Conservation (phyloP, 306 rosid species). For the Biancaea sappan region DNA sequence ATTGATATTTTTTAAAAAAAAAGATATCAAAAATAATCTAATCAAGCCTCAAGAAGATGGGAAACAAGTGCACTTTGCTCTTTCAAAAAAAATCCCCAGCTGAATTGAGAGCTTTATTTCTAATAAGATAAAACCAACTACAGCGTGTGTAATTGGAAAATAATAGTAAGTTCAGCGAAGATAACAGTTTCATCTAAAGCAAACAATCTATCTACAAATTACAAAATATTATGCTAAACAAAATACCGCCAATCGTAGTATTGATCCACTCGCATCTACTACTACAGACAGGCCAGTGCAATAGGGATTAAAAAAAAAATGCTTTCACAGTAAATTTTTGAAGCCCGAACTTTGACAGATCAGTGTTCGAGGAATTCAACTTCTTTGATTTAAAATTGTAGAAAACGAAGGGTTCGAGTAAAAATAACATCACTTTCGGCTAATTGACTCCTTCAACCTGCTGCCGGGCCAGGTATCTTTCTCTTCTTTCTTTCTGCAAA, state of each 20-base stretch:
- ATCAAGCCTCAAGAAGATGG: no score
- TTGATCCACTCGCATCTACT: slow-evolving; percentile 34
- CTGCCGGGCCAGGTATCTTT: slow-evolving; percentile 90
- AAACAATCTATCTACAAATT: slow-evolving; percentile 49
- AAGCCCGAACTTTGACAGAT: slow-evolving; percentile 28
- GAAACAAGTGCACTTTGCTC: no score
- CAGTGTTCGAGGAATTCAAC: slow-evolving; percentile 36
- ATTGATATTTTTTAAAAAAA: no score
- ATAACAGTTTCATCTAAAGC: slow-evolving; percentile 26
- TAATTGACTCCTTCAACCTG: slow-evolving; percentile 80
- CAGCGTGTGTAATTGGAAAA: background rate
- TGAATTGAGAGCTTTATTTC: background rate
- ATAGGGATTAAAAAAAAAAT: background rate
- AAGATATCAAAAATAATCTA: no score
- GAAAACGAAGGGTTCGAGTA: slow-evolving; percentile 31
- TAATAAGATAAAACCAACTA: background rate
- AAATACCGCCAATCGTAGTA: slow-evolving; percentile 33
- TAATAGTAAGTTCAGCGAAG: background rate
- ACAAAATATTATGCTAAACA: slow-evolving; percentile 21
- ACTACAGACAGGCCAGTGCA: slow-evolving; percentile 24
- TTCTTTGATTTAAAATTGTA: slow-evolving; percentile 28
- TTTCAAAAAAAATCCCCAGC: background rate
- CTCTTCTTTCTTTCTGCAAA: slow-evolving; percentile 95
- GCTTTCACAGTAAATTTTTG: slow-evolving; percentile 34
- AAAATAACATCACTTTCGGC: slow-evolving; percentile 30